Base-by-base conservation (phyloP, 495 filamentous ascomycete genomes). In the Antarctomyces pellizariae region DNA sequence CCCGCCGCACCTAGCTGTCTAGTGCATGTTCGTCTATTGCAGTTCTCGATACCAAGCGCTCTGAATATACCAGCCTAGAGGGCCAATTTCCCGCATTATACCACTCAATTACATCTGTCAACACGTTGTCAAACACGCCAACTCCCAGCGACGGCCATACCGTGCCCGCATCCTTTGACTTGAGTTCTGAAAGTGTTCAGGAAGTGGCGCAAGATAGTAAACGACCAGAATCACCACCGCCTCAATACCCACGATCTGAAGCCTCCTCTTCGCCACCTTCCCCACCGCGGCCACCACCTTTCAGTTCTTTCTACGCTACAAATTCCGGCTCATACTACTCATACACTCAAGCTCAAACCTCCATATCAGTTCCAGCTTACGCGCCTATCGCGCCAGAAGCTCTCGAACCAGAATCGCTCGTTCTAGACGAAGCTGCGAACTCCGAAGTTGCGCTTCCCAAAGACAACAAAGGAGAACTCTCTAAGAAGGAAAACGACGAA, bases 371-470 rank as follows among this genome's bases (percentile, higher is more conserved):
- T 22, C 70, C 74, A 36, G 65, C 67, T 7, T 73, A 69, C 44
- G 53, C 64, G 29, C 48, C 54, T 31, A 41, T 47, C 37, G 48
- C 47, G 24, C 43, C 55, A 23, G 56, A 49, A 19, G 55, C 59
- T 23, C 50, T 47, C 23, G 45, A 43, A 16, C 13, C 2, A 2
- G 25, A 9, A 5, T 30, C 39, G 26, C 21, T 29, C 6, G 25
- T 8, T 12, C 8, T 5, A 16, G 34, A 43, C 33, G 51, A 65
- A 36, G 61, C 75, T 43, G 70, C 67, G 29, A 79, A 86, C 37
- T 80, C 77, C 42, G 86, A 91, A 53, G 71, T 72, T 36, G 76
- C 70, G 16, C 69, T 86, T 39, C 70, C 73, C 3, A 59, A 54
- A 28, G 79, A 90, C 42, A 67, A 62, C 36, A 90, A 90, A 52